Evolutionary conservation across 305 asterid genomes (phyloP), one percentile per base, ranked within the genome.

Genomic region (Solanum aculeatissimum): DNA sequence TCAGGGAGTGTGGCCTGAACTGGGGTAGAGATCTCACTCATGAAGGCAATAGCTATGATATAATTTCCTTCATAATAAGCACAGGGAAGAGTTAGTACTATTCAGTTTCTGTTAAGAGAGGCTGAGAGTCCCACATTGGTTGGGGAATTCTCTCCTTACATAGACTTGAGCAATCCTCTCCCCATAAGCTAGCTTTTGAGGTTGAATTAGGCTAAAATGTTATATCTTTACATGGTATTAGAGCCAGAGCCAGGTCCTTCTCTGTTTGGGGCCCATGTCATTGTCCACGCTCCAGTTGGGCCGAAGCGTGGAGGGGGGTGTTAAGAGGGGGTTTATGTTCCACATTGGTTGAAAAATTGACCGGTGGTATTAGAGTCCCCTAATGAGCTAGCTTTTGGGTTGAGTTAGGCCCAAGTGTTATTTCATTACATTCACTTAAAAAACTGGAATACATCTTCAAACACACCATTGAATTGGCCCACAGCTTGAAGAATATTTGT

Each of bases 401-500:
- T 16, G 15, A 29, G 23, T 66, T 66, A 32, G 42, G 4, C 72
- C 71, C 13, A 66, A 66, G 74, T 32, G 45, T 16, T 15, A 68
- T 68, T 16, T 16, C 9, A 8, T 35, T 32, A 35, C 13, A 68
- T 68, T 35, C 75, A 75, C 78, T 35, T 69, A 69, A 66, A 29
- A 72, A 57, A 63, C 54, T 84, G 83, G 60, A 74, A 71, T 19
- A 83, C 47, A 81, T 72, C 14, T 43, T 42, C 49, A 75, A 15
- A 42, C 85, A 69, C 91, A 97, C 99, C 99, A 83, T 86, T 86
- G 88, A 97, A 97, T 43, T 95, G 94, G 70, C 99, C 99, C 72
- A 97, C 87, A 75, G 95, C 97, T 89, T 97, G 99, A 86, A 97
- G 95, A 86, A 95, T 94, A 89, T 97, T 97, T 7, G 94, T 83